Conservation (phyloP, 305 asterid genomes). For the Ilex paraguariensis region DNA sequence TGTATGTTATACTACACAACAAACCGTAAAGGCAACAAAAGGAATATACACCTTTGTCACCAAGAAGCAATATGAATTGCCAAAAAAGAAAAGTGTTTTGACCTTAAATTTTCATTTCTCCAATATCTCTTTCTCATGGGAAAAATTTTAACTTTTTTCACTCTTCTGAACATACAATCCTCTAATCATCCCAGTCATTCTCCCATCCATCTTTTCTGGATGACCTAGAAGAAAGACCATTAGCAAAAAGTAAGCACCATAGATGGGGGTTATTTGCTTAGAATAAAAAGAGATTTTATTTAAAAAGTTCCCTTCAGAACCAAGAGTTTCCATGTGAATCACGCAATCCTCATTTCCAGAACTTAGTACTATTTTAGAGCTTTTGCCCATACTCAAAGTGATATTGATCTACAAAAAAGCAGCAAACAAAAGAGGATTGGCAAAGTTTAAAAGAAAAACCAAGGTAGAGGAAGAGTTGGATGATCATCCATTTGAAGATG, state of each 20-base stretch:
- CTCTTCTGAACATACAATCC: neutral
- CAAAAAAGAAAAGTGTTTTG: no score
- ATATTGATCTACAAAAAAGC: no score
- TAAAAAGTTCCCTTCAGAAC: constrained; percentile 33
- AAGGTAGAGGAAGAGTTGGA: no score
- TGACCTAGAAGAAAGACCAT: constrained; percentile 58
- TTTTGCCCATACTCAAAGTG: constrained; percentile 22
- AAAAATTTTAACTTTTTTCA: constrained; percentile 2
- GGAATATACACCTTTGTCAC: no score
- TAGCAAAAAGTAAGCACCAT: constrained; percentile 38
- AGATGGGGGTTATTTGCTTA: constrained; percentile 55
- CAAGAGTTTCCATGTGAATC: constrained; percentile 34
- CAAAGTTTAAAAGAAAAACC: no score
- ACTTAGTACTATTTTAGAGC: constrained; percentile 40
- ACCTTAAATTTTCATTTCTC: no score
- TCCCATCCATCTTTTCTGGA: constrained; percentile 62
- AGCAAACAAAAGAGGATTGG: no score
- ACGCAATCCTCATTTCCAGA: constrained; percentile 34
- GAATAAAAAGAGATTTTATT: constrained; percentile 52
- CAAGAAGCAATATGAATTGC: no score
- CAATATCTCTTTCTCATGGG: neutral
- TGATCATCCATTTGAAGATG: no score
- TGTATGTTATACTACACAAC: no score
- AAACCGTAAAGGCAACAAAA: no score
- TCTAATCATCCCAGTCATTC: constrained; percentile 54